Conservation (phyloP, 352 stramenopile species). For the Pythium utonaiense region DNA sequence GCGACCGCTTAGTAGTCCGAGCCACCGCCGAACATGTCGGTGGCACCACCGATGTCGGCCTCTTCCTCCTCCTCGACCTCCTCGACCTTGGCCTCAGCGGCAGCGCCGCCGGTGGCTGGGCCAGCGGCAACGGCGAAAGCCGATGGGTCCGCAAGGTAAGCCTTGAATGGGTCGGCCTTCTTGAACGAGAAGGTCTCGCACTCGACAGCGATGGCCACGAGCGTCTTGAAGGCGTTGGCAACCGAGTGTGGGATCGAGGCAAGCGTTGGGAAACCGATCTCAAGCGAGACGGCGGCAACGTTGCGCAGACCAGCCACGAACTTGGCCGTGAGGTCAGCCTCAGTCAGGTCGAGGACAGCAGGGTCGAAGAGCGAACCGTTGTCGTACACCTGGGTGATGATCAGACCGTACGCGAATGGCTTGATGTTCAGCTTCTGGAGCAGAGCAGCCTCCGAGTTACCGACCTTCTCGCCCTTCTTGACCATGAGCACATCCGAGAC, state of each 20-base stretch:
- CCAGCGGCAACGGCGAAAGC: conserved; percentile 89
- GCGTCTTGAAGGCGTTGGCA: conserved; percentile 98
- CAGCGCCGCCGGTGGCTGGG: conserved; percentile 78
- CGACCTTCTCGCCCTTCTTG: conserved; percentile 95
- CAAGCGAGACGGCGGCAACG: conserved; percentile 94
- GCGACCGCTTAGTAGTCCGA: conserved; percentile 61
- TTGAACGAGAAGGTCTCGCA: conserved; percentile 97
- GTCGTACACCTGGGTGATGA: conserved; percentile 97
- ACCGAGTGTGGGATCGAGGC: conserved; percentile 98
- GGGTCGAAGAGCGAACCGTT: conserved; percentile 99
- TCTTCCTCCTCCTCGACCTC: conserved; percentile 77
- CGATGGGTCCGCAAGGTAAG: conserved; percentile 92
- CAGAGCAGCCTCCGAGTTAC: conserved; percentile 97
- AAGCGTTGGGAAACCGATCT: conserved; percentile 95
- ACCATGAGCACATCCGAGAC: conserved; percentile 95
- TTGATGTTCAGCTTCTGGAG: conserved; percentile 99
- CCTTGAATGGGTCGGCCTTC: conserved; percentile 97
- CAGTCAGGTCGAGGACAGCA: conserved; percentile 97
- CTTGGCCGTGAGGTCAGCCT: conserved; percentile 95
- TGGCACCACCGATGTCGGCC: conserved; percentile 81
- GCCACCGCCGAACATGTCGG: conserved; percentile 83
- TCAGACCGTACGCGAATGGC: conserved; percentile 99
- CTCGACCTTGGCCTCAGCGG: conserved; percentile 50
- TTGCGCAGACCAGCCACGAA: conserved; percentile 93
- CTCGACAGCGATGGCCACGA: conserved; percentile 95